Evolutionary conservation across 2,329 filamentous ascomycete genomes (phyloP), one percentile per base, ranked within the genome.

Genomic region (Aschersonia sp.): DNA sequence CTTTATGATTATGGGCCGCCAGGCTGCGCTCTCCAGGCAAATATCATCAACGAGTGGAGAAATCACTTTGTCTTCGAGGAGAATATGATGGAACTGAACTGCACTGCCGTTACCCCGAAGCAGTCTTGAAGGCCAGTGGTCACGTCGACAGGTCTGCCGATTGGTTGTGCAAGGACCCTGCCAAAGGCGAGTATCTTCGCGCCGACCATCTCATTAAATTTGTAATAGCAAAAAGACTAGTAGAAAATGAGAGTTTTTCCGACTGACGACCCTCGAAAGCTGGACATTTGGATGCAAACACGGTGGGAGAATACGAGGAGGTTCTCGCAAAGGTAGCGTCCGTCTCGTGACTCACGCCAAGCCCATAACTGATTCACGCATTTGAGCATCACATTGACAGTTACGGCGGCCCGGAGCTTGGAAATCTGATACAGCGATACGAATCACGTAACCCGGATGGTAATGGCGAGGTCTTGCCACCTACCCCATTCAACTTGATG

Each of bases 101-200:
- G 87, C 70, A 92, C 86, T 40, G 92, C 90, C 68, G 68, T 98
- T 61, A 98, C 92, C 41, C 92, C 35, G 81, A 92, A 59, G 85
- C 92, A 44, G 87, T 98, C 39, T 78, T 98, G 61, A 94, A 97
- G 76, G 95, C 90, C 47, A 86, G 81, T 64, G 92, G 92, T 54
- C 92, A 98, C 69, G 92, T 97, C 55, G 90, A 96, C 67, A 94
- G 94, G 68, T 97, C 97, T 61, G 85, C 87, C 67, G 90, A 97
- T 66, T 97, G 86, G 87, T 96, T 97, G 89, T 95, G 87, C 81
- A 95, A 94, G 68, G 92, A 98, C 66, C 87, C 90, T 53, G 94
- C 94, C 76, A 95, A 84, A 58, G 92, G 92, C 63, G 92, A 98
- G 66, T 95, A 96, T 61, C 81, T 98, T 63, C 81, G 92, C 56